Base-by-base conservation (phyloP, 495 filamentous ascomycete species). In the Aspergillus baeticus region DNA sequence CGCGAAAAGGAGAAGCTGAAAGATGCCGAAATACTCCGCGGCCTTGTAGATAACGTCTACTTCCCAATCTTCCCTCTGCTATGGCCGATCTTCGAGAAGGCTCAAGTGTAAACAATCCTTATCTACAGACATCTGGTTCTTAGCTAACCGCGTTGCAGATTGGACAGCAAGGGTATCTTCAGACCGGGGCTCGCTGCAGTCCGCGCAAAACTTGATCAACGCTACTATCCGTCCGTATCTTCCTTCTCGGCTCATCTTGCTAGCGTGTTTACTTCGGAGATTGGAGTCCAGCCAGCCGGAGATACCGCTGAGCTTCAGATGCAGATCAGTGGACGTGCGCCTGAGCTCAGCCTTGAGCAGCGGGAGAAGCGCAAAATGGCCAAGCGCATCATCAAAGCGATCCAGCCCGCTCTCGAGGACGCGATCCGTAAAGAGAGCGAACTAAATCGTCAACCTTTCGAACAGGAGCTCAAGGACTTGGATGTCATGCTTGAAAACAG, bases 21-120 rank as follows among this genome's bases (percentile, higher is more conserved):
- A 61, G 86, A 89, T 49, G 87, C 85, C 8, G 83, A 90, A 65
- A 73, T 89, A 54, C 81, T 96, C 60, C 84, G 81, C 51, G 84
- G 81, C 46, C 83, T 93, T 59, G 80, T 97, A 13, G 90, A 97
- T 66, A 87, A 77, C 21, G 85, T 96, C 55, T 98, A 96, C 68
- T 96, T 97, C 61, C 95, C 94, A 6, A 83, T 94, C 13, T 80
- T 85, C 62, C 85, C 85, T 55, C 74, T 96, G 35, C 80, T 99
- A 6, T 84, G 81, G 69, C 88, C 88, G 2, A 84, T 96, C 21
- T 74, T 96, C 49, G 87, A 96, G 45, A 91, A 87, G 69, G 92
- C 91, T 17, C 73, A 81, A 65, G 71, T 66, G 87, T 90, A 80
- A 82, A 87, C 79, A 44, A 55, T 59, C 15, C 23, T 43, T 14